Evolutionary conservation across 2,329 filamentous ascomycete species (phyloP).

Genomic region (Colletotrichum salicis): DNA sequence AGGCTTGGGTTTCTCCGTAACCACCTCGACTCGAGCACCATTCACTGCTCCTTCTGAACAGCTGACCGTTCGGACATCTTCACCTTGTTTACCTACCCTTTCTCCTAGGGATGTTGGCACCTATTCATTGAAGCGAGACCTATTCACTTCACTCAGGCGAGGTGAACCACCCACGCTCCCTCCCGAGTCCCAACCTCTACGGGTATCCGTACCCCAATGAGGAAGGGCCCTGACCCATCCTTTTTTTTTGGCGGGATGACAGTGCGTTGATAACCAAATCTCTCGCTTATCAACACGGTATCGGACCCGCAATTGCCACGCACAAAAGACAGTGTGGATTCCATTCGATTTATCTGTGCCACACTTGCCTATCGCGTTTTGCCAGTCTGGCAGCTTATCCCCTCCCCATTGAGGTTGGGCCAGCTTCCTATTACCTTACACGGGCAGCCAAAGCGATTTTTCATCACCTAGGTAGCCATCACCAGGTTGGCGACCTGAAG

Average conservation of each 20-base stretch:
- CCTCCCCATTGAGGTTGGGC: neutral
- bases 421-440: neutral
- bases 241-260: constrained; percentile 12
- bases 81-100: neutral
- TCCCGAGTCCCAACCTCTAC: no score
- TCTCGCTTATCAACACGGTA: constrained; percentile 32
- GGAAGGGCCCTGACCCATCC: constrained; percentile 1
- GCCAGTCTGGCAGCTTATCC: neutral
- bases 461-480: neutral
- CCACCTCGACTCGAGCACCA: neutral
- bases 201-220: constrained; percentile 5
- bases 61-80: neutral
- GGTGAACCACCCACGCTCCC: neutral
- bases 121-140: neutral
- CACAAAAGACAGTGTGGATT: constrained; percentile 33
- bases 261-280: constrained; percentile 3
- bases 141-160: neutral
- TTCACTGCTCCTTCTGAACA: neutral
- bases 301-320: constrained; percentile 18
- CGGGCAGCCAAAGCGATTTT: neutral
- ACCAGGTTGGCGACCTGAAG: neutral
- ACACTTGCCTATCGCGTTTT: neutral
- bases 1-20: neutral
- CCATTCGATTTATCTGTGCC: neutral
- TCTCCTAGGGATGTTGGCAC: neutral